Evolutionary conservation across 2,329 filamentous ascomycete genomes (phyloP).

Genomic region (Periconia sp.): DNA sequence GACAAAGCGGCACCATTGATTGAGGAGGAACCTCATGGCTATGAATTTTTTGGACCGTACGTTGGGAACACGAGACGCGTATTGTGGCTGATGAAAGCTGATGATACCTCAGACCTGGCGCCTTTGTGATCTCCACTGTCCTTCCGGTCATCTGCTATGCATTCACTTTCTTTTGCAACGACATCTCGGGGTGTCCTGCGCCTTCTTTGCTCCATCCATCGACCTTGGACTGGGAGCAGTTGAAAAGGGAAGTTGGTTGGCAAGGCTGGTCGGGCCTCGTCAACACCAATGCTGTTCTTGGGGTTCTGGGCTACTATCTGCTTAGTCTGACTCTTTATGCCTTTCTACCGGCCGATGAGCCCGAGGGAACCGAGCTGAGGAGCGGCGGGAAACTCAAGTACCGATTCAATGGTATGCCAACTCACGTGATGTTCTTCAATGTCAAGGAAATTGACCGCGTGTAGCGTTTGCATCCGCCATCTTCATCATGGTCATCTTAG

Average conservation of each 20-base stretch:
- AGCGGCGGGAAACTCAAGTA: slow-evolving; percentile 80
- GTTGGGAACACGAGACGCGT: too few relatives aligned
- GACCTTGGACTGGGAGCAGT: slow-evolving; percentile 70
- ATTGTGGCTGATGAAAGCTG: too few relatives aligned
- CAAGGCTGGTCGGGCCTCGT: slow-evolving; percentile 75
- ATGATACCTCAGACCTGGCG: slow-evolving; percentile 77
- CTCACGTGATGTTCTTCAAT: slow-evolving; percentile 10
- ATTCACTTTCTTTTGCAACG: slow-evolving; percentile 88
- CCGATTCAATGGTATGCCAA: slow-evolving; percentile 65
- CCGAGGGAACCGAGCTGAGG: slow-evolving; percentile 72
- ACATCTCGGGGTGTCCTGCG: slow-evolving; percentile 87
- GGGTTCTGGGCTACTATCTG: slow-evolving; percentile 77
- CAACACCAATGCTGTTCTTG: slow-evolving; percentile 72
- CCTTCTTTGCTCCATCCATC: slow-evolving; percentile 78
- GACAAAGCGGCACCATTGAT: slow-evolving; percentile 18
- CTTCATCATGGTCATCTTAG: slow-evolving; percentile 72
- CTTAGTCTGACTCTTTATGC: slow-evolving; percentile 77
- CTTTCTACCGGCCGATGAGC: slow-evolving; percentile 75
- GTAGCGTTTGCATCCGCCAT: slow-evolving; percentile 78
- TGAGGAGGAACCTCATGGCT: slow-evolving; percentile 44
- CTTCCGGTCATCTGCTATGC: slow-evolving; percentile 80
- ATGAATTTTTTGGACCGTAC: slow-evolving; percentile 50
- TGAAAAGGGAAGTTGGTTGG: slow-evolving; percentile 86
- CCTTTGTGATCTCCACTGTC: slow-evolving; percentile 77
- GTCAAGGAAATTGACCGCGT: slow-evolving; percentile 2